Evolutionary conservation across 1,284 basidiomycete species (phyloP), one percentile per base, ranked within the genome.

Genomic region (Melampsora larici-populina): DNA sequence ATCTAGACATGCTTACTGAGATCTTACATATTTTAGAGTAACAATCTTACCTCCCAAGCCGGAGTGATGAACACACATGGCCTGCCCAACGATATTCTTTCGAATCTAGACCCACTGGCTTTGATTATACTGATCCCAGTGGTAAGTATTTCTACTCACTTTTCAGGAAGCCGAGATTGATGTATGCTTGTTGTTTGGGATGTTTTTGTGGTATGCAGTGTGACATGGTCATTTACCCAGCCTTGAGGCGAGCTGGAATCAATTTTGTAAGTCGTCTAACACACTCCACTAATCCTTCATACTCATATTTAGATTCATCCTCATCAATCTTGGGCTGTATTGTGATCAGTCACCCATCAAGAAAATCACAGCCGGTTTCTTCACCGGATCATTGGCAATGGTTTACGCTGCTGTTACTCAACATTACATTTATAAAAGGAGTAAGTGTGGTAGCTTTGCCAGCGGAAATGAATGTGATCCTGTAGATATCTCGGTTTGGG

Each of bases 21-120:
- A 31, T 26, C 31, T 29, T 58, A 18, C 24, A 13, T n/a, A 6
- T 2, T 43, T 1, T 51, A 73, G 70, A 79, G 48, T 58, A 91
- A 90, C 86, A 94, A 94, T 84, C 83, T 94, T 83, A 89, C 89
- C 1, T 84, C 83, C 36, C 85, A 86, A 82, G 85, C 84, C 36
- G 84, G 82, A 7, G 64, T 79, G 13, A 62, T 82, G 64, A 79
- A 82, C 73, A 81, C 80, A 0, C 79, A 80, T 55, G 81, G 81
- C 40, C 60, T 85, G 6, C 92, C 92, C 11, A 94, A 93, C 82
- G 92, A 93, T 82, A 85, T 94, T 60, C 85, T 93, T 79, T 91
- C 90, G 66, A 92, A 92, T 84, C 85, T 93, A 70, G 90, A 93
- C 82, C 92, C 92, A 2, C 85, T 93, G 68, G 88, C 89, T 3